Conservation (phyloP, 805 yeast genomes). For the Kluyveromyces starmeri region DNA sequence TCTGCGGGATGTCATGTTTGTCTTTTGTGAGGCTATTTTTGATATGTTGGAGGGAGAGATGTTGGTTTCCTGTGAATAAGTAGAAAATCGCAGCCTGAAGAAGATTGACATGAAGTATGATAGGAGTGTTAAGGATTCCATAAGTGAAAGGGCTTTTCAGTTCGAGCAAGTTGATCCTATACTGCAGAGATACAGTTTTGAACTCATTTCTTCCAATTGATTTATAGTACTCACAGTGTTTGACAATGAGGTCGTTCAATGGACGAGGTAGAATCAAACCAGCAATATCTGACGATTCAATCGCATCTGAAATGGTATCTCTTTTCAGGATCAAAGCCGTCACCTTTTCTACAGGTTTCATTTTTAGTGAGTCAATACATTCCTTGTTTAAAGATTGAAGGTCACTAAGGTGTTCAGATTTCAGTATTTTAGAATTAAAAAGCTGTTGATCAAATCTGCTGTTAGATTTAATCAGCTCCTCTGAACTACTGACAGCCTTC, state of each 20-base stretch:
- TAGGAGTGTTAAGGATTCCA: background rate
- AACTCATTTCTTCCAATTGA: slow-evolving; percentile 7
- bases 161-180: slow-evolving; percentile 25
- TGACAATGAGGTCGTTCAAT: slow-evolving; percentile 14
- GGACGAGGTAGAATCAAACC: slow-evolving; percentile 12
- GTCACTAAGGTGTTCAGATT: background rate
- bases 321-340: slow-evolving; percentile 1
- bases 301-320: background rate
- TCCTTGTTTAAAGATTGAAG: background rate
- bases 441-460: slow-evolving; percentile 3
- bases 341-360: background rate
- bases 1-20: background rate
- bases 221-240: slow-evolving; percentile 9
- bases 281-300: slow-evolving; percentile 1
- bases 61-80: slow-evolving; percentile 16
- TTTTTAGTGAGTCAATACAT: background rate
- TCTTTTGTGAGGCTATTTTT: slow-evolving; percentile 6
- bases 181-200: slow-evolving; percentile 15
- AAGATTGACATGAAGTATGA: slow-evolving; percentile 19
- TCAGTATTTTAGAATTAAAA: background rate
- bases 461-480: background rate
- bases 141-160: slow-evolving; percentile 16
- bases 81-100: slow-evolving; percentile 21
- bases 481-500: background rate
- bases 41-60: slow-evolving; percentile 10